These are phyloP conservation scores for Penicillium ucsense DNA, from an alignment of 495 filamentous ascomycete genomes.

Conservation along the genomic window DNA sequence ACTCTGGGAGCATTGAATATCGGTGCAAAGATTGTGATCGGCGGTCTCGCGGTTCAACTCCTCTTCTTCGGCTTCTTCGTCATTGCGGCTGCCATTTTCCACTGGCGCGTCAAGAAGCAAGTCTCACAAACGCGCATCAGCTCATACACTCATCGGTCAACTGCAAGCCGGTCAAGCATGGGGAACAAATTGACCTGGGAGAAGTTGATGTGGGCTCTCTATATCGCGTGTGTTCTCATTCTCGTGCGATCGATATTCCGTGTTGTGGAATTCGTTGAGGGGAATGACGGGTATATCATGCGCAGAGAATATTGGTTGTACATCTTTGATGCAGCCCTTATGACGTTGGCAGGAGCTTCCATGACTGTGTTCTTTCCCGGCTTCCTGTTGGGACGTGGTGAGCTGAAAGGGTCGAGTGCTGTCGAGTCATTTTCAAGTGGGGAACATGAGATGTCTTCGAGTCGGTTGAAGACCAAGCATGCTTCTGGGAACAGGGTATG, in stretches of 20 bases:
- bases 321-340: constrained; percentile 50
- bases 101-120: constrained; percentile 15
- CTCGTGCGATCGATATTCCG: constrained; percentile 53
- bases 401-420: no score
- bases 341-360: constrained; percentile 41
- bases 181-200: constrained; percentile 16
- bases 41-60: constrained; percentile 29
- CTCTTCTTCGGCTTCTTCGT: constrained; percentile 31
- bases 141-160: constrained; percentile 19
- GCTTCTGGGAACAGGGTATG: no score
- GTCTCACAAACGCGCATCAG: constrained; percentile 9
- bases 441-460: no score
- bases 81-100: constrained; percentile 21
- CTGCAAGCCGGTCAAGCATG: background rate
- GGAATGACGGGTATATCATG: constrained; percentile 38
- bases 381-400: background rate
- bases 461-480: no score
- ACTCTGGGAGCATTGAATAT: background rate
- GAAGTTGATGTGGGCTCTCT: constrained; percentile 21
- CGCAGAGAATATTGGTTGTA: constrained; percentile 50
- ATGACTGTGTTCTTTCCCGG: constrained; percentile 30
- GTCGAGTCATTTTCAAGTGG: no score
- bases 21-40: constrained; percentile 34
- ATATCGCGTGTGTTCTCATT: constrained; percentile 42
- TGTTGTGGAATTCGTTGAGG: constrained; percentile 50